Evolutionary conservation across 2,329 filamentous ascomycete species (phyloP).

Genomic region (Verticillium longisporum): DNA sequence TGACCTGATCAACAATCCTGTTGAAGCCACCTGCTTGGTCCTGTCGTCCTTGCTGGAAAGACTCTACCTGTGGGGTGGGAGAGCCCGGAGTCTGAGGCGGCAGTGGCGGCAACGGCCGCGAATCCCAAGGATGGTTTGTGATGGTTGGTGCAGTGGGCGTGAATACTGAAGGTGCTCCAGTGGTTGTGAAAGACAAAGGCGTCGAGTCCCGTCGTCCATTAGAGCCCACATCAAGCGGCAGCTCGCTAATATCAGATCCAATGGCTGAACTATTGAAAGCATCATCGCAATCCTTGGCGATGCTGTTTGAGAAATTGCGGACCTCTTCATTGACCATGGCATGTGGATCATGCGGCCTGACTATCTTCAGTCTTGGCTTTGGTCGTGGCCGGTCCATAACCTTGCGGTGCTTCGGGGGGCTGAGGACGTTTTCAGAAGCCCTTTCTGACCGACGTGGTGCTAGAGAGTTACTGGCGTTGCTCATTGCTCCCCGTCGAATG

Average conservation of each 20-base stretch:
- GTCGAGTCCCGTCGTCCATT: conserved; percentile 26
- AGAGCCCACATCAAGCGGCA: conserved; percentile 23
- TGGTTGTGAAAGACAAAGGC: conserved; percentile 32
- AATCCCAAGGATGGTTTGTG: conserved; percentile 32
- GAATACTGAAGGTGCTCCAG: conserved; percentile 23
- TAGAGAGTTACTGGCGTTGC: not conserved
- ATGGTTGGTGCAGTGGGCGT: conserved; percentile 12
- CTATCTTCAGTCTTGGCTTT: conserved; percentile 16
- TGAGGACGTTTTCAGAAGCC: not conserved
- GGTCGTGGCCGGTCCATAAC: not conserved
- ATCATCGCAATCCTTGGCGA: conserved; percentile 80
- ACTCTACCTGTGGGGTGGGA: not conserved
- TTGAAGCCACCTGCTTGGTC: conserved; percentile 9
- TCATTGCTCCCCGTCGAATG: conserved; percentile 16
- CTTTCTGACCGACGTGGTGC: not conserved
- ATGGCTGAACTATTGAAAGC: conserved; percentile 70
- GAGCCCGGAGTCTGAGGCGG: conserved; percentile 18
- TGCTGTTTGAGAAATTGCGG: conserved; percentile 73
- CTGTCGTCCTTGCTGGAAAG: not conserved
- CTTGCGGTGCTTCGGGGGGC: not conserved
- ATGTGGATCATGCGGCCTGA: conserved; percentile 9
- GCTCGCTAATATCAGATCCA: conserved; percentile 22
- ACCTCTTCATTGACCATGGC: conserved; percentile 62
- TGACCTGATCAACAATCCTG: conserved; percentile 12
- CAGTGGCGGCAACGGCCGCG: conserved; percentile 45